Percentiles rank a stretch among this genome's conserved stretches.
These are phyloP conservation scores for Nyctanthes arbortristis DNA, from an alignment of 257 asterid genomes.

Conservation along the genomic window DNA sequence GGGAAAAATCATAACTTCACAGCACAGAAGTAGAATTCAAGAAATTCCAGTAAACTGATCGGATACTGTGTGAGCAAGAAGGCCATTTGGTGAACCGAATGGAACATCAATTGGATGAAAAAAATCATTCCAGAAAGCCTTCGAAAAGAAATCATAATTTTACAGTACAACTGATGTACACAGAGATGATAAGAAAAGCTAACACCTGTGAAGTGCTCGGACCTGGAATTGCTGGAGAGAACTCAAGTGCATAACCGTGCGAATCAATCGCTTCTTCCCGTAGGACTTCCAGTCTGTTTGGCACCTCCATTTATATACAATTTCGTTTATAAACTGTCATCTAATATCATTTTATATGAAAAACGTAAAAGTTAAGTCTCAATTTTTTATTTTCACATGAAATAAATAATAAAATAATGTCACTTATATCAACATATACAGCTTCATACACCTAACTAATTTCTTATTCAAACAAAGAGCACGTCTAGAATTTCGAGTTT, in stretches of 20 bases:
- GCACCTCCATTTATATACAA: background rate
- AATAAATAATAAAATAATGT: background rate
- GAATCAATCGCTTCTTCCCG: background rate
- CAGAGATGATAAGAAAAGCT: constrained; percentile 21
- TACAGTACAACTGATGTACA: too few relatives aligned
- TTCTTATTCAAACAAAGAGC: background rate
- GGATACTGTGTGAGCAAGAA: background rate
- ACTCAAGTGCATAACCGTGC: constrained; percentile 26
- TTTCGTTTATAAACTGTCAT: background rate
- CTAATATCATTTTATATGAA: background rate
- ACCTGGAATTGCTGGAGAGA: constrained; percentile 21
- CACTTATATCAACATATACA: background rate
- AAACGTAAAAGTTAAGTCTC: too few relatives aligned
- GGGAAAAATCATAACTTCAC: background rate
- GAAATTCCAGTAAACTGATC: background rate
- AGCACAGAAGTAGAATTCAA: background rate
- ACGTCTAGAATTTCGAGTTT: background rate
- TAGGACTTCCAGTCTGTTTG: too few relatives aligned
- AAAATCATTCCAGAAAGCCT: constrained; percentile 26
- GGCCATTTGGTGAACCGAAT: background rate
- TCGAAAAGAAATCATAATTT: constrained; percentile 31
- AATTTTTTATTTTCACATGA: too few relatives aligned
- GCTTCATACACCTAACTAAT: background rate
- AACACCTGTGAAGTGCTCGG: constrained; percentile 34
- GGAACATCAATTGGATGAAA: background rate